A percentile compares a stretch with the other conserved stretches of the same genome.
phyloP scores from a whole-genome alignment of 2,329 filamentous ascomycete species.

The Pseudogymnoascus sp. region DNA sequence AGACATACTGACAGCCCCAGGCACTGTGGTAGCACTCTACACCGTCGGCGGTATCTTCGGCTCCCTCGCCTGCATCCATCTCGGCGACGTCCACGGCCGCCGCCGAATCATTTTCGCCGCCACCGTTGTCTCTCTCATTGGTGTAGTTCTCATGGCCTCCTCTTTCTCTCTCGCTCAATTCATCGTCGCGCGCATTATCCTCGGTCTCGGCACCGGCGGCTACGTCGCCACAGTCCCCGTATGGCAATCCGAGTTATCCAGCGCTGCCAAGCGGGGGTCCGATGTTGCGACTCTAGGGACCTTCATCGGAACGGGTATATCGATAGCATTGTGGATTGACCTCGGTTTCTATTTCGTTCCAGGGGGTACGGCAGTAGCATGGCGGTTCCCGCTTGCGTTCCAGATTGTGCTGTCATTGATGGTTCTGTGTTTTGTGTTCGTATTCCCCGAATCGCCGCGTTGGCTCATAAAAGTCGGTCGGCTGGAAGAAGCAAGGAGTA shows the following conservation, averaged over 20 bases:
- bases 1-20: slow-evolving; percentile 14
- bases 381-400: slow-evolving; percentile 31
- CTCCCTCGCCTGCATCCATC: slow-evolving; percentile 29
- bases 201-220: slow-evolving; percentile 32
- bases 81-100: slow-evolving; percentile 34
- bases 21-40: slow-evolving; percentile 31
- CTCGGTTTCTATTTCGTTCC: slow-evolving; percentile 33
- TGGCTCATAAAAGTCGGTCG: slow-evolving; percentile 31
- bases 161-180: slow-evolving; percentile 34
- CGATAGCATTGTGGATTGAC: slow-evolving; percentile 38
- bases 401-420: slow-evolving; percentile 27
- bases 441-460: slow-evolving; percentile 30
- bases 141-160: slow-evolving; percentile 33
- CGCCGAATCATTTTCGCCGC: slow-evolving; percentile 33
- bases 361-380: slow-evolving; percentile 23
- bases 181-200: slow-evolving; percentile 33
- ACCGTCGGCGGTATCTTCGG: slow-evolving; percentile 32
- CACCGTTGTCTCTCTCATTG: slow-evolving; percentile 33
- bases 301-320: slow-evolving; percentile 30
- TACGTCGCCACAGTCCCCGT: slow-evolving; percentile 34
- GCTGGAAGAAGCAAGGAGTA: slow-evolving; percentile 31
- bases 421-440: slow-evolving; percentile 28
- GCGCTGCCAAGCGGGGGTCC: slow-evolving; percentile 35
- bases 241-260: slow-evolving; percentile 33
- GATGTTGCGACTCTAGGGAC: slow-evolving; percentile 32